These are phyloP conservation scores for Sisymbrium altissimum DNA, from an alignment of 345 rosid species.

Conservation along the genomic window DNA sequence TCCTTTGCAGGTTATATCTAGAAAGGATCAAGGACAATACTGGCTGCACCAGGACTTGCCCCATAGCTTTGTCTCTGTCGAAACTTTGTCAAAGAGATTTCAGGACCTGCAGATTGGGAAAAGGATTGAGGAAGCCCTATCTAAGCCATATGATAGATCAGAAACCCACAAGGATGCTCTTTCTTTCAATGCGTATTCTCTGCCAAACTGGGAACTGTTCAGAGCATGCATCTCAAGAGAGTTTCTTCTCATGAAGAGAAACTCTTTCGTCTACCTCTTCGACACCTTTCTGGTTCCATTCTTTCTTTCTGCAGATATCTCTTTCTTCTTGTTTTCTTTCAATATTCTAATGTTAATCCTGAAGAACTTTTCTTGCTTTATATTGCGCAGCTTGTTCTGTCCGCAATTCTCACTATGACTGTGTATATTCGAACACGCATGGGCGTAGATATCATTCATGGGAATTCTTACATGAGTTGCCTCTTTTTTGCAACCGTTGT, in stretches of 20 bases:
- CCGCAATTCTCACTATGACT: constrained; percentile 56
- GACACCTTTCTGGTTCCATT: constrained; percentile 39
- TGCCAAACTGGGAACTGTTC: constrained; percentile 53
- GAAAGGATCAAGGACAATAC: constrained; percentile 77
- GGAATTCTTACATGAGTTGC: constrained; percentile 62
- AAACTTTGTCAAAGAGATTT: constrained; percentile 60
- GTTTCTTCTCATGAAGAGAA: constrained; percentile 78
- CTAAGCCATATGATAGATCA: constrained; percentile 62
- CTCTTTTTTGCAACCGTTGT: constrained; percentile 47
- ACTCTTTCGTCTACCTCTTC: constrained; percentile 72
- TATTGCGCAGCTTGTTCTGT: constrained; percentile 45
- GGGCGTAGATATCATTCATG: constrained; percentile 62
- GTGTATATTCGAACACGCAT: constrained; percentile 59
- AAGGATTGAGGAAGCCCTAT: constrained; percentile 60
- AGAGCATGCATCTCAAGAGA: constrained; percentile 78
- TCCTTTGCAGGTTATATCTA: constrained; percentile 47
- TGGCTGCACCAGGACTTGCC: constrained; percentile 59
- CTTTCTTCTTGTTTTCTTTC: constrained; percentile 2
- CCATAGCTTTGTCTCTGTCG: constrained; percentile 49
- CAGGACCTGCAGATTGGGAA: constrained; percentile 61
- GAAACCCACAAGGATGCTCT: constrained; percentile 70
- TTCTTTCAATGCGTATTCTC: constrained; percentile 57
- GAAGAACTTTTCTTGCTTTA: neutral
- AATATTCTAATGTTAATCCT: neutral
- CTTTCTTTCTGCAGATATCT: neutral